Evolutionary conservation across 2,329 filamentous ascomycete genomes (phyloP), one percentile per base, ranked within the genome.

Genomic region (Curvularia sp.): DNA sequence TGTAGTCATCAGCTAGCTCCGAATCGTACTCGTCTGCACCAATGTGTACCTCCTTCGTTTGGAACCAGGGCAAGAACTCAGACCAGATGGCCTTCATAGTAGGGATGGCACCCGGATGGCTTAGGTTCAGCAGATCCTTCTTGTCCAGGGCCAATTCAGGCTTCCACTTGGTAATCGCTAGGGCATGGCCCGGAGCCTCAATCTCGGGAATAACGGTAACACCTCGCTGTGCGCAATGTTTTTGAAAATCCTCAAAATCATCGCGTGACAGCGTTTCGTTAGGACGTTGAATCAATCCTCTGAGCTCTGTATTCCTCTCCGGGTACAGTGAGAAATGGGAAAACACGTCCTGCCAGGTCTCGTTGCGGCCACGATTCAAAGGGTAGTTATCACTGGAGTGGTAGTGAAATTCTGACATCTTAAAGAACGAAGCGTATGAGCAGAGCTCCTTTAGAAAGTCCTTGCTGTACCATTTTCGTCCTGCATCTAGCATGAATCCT

Each of bases 311-410:
- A 49, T 74, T 72, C 10, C 56, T 33, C 58, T 79, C 75, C 0
- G 79, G 77, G 5, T 70, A 75, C 0, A 81, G 73, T 1, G 77
- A 79, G 56, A 81, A 82, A 44, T 80, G 78, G 0, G 79, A 79
- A 60, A 81, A 83, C 7, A 83, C 78, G 4, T 81, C 60, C 26
- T 74, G 63, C 79, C 80, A 82, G 0, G 80, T 80, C 42, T 78
- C 77, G 50, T 83, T 83, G 48, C 69, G 77, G 1, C 81, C 80
- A 7, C 80, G 76, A 57, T 81, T 82, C 42, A 83, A 62, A 0
- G 80, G 80, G 58, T 81, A 81, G 60, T 83, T 83, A 68, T 83
- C 81, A 65, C 79, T 81, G 6, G 79, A 77, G 61, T 83, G 81
- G 61, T 82, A 82, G 55, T 83, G 81, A 49, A 83, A 82, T 61